Percentiles rank a stretch among this genome's conserved stretches.
Conservation (phyloP, 2,329 filamentous ascomycete species). For the Colletotrichum sansevieriae region DNA sequence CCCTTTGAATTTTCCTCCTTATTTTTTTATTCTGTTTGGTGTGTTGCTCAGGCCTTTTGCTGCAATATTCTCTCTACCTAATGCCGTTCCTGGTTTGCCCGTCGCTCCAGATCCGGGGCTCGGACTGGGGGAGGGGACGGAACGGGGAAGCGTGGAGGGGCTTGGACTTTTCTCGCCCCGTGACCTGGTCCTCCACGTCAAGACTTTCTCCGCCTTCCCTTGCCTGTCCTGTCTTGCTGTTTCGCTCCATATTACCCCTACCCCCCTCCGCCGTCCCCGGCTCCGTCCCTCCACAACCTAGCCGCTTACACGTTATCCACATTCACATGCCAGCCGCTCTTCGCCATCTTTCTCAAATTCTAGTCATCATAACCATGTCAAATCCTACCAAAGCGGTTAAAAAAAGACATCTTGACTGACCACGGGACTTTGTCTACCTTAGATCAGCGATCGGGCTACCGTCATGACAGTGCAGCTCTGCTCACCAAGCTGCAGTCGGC, state of each 20-base stretch:
- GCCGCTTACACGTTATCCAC: conserved; percentile 39
- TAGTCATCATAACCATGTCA: conserved; percentile 24
- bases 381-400: conserved; percentile 11
- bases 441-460: conserved; percentile 56
- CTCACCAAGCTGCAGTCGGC: conserved; percentile 49
- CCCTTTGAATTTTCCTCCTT: conserved; percentile 5
- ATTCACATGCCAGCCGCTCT: conserved; percentile 44
- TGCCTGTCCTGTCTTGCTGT: conserved; percentile 20
- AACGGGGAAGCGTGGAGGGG: conserved; percentile 31
- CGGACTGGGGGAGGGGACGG: conserved; percentile 33
- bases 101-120: conserved; percentile 33
- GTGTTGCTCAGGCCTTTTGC: conserved; percentile 6
- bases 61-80: conserved; percentile 38
- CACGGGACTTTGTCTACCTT: conserved; percentile 45
- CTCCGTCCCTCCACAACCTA: conserved; percentile 39
- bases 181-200: conserved; percentile 39
- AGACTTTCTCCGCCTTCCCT: conserved; percentile 24
- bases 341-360: conserved; percentile 15
- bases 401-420: conserved; percentile 46
- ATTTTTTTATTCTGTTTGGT: neutral
- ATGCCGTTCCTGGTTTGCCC: conserved; percentile 25
- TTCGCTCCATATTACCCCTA: conserved; percentile 22
- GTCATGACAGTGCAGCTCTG: conserved; percentile 48
- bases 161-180: conserved; percentile 29
- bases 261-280: conserved; percentile 31